Evolutionary conservation across 257 asterid genomes (phyloP), one percentile per base, ranked within the genome.

Genomic region (Nicotiana obtusifolia): DNA sequence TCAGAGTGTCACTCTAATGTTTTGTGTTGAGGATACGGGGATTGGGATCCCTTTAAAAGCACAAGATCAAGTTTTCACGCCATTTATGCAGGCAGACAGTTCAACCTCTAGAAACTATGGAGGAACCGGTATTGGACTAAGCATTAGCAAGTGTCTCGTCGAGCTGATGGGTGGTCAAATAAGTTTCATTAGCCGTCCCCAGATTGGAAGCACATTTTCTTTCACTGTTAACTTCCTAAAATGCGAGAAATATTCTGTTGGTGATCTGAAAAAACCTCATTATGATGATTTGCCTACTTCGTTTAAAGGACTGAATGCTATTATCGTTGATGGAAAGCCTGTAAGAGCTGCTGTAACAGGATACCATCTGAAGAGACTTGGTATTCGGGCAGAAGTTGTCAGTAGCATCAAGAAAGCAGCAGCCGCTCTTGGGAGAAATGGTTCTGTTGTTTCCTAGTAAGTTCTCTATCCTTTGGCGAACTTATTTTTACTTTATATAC

Each of bases 11-110:
- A 79, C 87, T 19, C 83, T 95, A 81, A 86, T 90, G 89, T 93
- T 95, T 61, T 85, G 86, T 79, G 99, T 95, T 35, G 99, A 95
- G 86, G 99, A 95, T 68, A 95, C 99, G 0, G 99, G 99, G 28
- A 91, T 95, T 6, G 99, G 99, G 49, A 95, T 93, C 60, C 95
- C 97, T 2, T 85, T 89, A 49, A 91, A 82, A 52, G 97, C 97
- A 41, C 97, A 93, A 53, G 88, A 90, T 44, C 91, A 90, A 56
- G 94, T 95, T 33, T 95, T 95, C 87, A 91, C 95, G 0, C 99
- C 98, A 3, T 95, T 95, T 81, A 95, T 95, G 99, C 99, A 95
- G 87, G 99, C 99, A 6, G 99, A 95, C 86, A 95, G 99, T 83
- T 93, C 99, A 37, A 95, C 97, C 31, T 95, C 99, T 56, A 86